Conservation (phyloP, 2,329 filamentous ascomycete species). For the Alternaria consortialis region DNA sequence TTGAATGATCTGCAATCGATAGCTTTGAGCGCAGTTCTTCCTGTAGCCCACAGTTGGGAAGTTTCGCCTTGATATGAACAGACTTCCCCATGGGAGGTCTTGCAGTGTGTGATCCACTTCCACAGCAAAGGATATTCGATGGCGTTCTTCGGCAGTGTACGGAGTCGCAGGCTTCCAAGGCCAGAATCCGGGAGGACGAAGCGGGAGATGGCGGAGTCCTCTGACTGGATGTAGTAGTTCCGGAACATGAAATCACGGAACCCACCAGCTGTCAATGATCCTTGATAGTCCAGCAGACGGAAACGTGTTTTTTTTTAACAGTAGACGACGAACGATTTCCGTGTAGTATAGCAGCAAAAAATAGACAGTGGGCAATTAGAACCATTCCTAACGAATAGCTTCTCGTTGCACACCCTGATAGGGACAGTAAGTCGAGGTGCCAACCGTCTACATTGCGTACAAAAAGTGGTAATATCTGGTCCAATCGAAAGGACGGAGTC, state of each 20-base stretch:
- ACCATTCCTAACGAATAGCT: neutral
- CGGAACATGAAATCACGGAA: neutral
- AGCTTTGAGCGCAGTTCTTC: too few relatives aligned
- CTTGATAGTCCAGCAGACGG: neutral
- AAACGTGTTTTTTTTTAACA: neutral
- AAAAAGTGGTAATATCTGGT: neutral
- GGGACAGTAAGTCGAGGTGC: neutral
- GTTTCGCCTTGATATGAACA: too few relatives aligned
- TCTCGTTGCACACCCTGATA: neutral
- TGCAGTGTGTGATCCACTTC: too few relatives aligned
- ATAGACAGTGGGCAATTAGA: neutral
- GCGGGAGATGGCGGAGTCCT: too few relatives aligned
- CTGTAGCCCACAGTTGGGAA: too few relatives aligned
- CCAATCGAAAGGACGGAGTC: neutral
- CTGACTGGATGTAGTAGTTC: too few relatives aligned
- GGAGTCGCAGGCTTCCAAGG: too few relatives aligned
- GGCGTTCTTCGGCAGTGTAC: too few relatives aligned
- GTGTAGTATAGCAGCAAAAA: neutral
- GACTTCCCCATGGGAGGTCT: too few relatives aligned
- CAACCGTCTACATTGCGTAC: neutral
- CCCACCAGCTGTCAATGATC: neutral
- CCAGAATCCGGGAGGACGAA: too few relatives aligned
- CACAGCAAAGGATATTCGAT: too few relatives aligned
- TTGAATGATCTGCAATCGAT: too few relatives aligned
- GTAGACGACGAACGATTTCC: neutral